phyloP scores from a whole-genome alignment of 2,329 filamentous ascomycete genomes.

The Plectosphaerella sp. region DNA sequence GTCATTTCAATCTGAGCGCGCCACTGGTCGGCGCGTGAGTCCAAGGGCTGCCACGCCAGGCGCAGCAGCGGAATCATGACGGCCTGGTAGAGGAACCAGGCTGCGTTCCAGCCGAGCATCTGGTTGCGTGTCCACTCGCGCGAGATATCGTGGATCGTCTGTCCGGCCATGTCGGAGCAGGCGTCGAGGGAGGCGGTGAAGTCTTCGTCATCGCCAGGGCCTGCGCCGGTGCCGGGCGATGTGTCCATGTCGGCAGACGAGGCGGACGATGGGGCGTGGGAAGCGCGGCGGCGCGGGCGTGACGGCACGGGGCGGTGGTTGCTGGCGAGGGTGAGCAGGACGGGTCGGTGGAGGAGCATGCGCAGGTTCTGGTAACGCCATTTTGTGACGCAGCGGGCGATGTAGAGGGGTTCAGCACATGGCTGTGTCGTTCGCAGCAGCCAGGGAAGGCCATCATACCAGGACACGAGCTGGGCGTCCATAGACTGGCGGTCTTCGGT shows the following conservation, averaged over 20 bases:
- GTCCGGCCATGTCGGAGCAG: slow-evolving; percentile 66
- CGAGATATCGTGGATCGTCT: slow-evolving; percentile 69
- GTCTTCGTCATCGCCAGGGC: slow-evolving; percentile 42
- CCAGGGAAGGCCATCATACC: slow-evolving; percentile 68
- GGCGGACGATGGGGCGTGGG: neutral
- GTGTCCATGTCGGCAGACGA: slow-evolving; percentile 14
- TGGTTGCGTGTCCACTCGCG: slow-evolving; percentile 67
- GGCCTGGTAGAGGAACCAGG: slow-evolving; percentile 78
- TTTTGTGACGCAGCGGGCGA: slow-evolving; percentile 71
- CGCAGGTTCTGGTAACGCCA: slow-evolving; percentile 78
- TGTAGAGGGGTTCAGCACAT: slow-evolving; percentile 67
- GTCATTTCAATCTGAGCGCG: slow-evolving; percentile 54
- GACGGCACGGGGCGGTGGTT: slow-evolving; percentile 18
- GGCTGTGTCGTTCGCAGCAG: slow-evolving; percentile 60
- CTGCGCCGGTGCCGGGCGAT: slow-evolving; percentile 38
- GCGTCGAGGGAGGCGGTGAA: slow-evolving; percentile 64
- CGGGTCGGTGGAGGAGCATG: slow-evolving; percentile 70
- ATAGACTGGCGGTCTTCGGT: slow-evolving; percentile 61
- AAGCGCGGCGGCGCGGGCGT: neutral
- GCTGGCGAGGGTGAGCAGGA: slow-evolving; percentile 61
- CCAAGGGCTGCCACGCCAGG: slow-evolving; percentile 62
- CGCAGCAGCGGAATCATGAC: slow-evolving; percentile 74
- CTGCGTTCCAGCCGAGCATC: slow-evolving; percentile 76
- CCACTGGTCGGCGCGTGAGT: slow-evolving; percentile 43
- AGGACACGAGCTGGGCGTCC: slow-evolving; percentile 64